These are phyloP conservation scores for Pythium insidiosum DNA, from an alignment of 352 stramenopile species.

Conservation along the genomic window DNA sequence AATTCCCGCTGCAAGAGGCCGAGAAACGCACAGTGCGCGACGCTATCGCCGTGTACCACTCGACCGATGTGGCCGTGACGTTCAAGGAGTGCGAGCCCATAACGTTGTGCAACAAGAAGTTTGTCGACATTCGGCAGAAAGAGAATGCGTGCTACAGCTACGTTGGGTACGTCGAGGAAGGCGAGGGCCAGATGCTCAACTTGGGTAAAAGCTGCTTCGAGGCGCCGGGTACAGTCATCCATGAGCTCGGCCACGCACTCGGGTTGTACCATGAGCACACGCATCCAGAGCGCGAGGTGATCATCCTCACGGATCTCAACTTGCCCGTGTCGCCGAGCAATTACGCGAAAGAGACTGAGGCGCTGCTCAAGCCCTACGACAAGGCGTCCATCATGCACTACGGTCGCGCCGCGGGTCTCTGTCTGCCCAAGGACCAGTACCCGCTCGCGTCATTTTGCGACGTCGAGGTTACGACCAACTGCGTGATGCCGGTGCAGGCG, in stretches of 20 bases:
- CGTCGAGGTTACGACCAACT: conserved; percentile 55
- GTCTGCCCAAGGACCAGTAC: conserved; percentile 62
- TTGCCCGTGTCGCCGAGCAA: conserved; percentile 53
- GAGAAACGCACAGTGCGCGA: conserved; percentile 45
- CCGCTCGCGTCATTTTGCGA: conserved; percentile 58
- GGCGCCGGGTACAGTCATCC: conserved; percentile 35
- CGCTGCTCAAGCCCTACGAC: conserved; percentile 59
- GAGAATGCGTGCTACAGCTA: conserved; percentile 66
- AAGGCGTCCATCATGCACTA: conserved; percentile 78
- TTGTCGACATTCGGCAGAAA: conserved; percentile 64
- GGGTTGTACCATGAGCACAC: conserved; percentile 70
- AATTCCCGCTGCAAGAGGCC: conserved; percentile 24
- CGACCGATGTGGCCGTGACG: conserved; percentile 49
- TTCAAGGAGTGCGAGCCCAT: conserved; percentile 57
- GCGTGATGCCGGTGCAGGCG: conserved; percentile 48
- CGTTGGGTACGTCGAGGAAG: conserved; percentile 61
- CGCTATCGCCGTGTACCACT: conserved; percentile 44
- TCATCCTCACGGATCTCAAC: conserved; percentile 55
- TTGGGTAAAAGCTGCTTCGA: conserved; percentile 60
- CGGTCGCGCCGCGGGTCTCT: conserved; percentile 43
- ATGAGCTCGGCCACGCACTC: conserved; percentile 60
- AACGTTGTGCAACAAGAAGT: conserved; percentile 51
- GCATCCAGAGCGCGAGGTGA: conserved; percentile 53
- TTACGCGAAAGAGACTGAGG: conserved; percentile 57
- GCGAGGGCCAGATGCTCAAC: conserved; percentile 61